These are phyloP conservation scores for Chytriomyces hyalinus DNA, from an alignment of 192 early-diverging fungal genomes.

Conservation along the genomic window DNA sequence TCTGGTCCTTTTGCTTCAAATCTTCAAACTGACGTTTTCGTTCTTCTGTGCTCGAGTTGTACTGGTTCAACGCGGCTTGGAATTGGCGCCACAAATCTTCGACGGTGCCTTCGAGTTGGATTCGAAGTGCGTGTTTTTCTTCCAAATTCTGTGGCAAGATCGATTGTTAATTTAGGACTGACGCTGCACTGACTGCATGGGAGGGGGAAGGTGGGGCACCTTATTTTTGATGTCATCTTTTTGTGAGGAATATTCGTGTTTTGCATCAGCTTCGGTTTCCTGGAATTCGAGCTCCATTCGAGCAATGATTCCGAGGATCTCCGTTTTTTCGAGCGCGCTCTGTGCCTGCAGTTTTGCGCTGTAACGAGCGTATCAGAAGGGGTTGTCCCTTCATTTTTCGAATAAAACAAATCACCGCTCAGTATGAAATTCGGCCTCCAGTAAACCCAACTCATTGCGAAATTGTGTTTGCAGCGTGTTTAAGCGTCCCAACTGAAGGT, in stretches of 20 bases:
- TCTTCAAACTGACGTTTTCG: slow-evolving; percentile 67
- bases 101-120: slow-evolving; percentile 65
- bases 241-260: slow-evolving; percentile 63
- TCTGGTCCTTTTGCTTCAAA: slow-evolving; percentile 63
- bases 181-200: neutral
- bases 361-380: neutral
- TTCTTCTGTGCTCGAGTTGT: slow-evolving; percentile 63
- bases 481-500: slow-evolving; percentile 57
- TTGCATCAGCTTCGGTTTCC: slow-evolving; percentile 67
- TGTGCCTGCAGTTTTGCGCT: slow-evolving; percentile 53
- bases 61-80: slow-evolving; percentile 61
- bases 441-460: slow-evolving; percentile 49
- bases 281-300: slow-evolving; percentile 62
- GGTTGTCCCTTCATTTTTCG: neutral
- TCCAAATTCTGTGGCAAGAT: slow-evolving; percentile 53
- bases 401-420: slow-evolving; percentile 47
- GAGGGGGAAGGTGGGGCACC: slow-evolving; percentile 23
- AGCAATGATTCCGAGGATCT: slow-evolving; percentile 62
- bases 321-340: slow-evolving; percentile 58
- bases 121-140: slow-evolving; percentile 67
- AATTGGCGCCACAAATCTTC: slow-evolving; percentile 68
- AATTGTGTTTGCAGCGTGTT: slow-evolving; percentile 54
- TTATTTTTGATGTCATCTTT: slow-evolving; percentile 70
- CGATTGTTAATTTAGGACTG: neutral
- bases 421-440: slow-evolving; percentile 61